These are phyloP conservation scores for Fusarium udum DNA, from an alignment of 2,329 filamentous ascomycete species.

Conservation along the genomic window DNA sequence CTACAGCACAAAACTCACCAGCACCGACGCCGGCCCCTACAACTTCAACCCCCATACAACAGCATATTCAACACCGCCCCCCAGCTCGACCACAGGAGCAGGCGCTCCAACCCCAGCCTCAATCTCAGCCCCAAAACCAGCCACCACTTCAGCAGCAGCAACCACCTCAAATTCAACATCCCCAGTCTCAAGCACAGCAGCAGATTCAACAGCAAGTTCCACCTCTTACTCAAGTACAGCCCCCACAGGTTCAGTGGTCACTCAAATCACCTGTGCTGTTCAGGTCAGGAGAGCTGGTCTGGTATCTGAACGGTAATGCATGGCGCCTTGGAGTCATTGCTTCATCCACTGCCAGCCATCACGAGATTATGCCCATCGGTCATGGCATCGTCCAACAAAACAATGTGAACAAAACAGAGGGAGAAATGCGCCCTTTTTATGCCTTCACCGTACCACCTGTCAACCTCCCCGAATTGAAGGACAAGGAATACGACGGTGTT, in stretches of 20 bases:
- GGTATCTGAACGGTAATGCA: constrained; percentile 58
- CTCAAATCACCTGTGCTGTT: constrained; percentile 53
- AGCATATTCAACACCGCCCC: constrained; percentile 15
- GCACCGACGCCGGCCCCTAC: constrained; percentile 22
- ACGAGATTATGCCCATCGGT: constrained; percentile 54
- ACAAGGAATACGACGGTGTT: constrained; percentile 53
- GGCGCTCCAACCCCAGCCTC: constrained; percentile 9
- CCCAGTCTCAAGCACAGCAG: constrained; percentile 20
- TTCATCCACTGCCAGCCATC: constrained; percentile 43
- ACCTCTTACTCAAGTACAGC: constrained; percentile 27
- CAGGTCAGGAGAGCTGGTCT: constrained; percentile 60
- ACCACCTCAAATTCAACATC: constrained; percentile 14
- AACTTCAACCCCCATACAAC: constrained; percentile 20
- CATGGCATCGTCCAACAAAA: constrained; percentile 52
- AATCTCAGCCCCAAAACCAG: constrained; percentile 22
- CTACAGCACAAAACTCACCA: constrained; percentile 33
- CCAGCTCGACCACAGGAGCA: constrained; percentile 22
- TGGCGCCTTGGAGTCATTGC: constrained; percentile 61
- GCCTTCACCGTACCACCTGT: constrained; percentile 61
- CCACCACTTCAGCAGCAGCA: constrained; percentile 15
- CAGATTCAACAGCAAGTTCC: constrained; percentile 37
- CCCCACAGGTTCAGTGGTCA: constrained; percentile 44
- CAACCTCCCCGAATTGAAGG: constrained; percentile 50
- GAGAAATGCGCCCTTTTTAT: constrained; percentile 60
- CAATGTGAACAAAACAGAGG: constrained; percentile 51